phyloP scores from a whole-genome alignment of 176 grass and related monocot species.

The Aegilops umbellulata region DNA sequence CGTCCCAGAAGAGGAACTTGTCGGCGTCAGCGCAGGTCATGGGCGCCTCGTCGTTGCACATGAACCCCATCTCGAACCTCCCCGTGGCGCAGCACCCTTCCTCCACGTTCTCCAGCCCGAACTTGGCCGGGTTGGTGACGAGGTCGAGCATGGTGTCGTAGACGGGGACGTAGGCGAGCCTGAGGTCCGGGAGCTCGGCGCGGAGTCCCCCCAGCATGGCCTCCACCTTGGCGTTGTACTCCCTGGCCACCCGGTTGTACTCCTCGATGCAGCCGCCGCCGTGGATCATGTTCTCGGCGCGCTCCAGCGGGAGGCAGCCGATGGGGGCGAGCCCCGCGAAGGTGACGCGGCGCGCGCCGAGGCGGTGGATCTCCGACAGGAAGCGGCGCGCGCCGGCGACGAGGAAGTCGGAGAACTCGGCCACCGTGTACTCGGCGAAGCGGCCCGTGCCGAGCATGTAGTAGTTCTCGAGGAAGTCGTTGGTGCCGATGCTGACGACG shows the following conservation, averaged over 20 bases:
- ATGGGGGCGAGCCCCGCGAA: conserved; percentile 48
- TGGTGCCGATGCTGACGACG: conserved; percentile 72
- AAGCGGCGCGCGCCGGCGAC: conserved; percentile 31
- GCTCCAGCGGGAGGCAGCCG: conserved; percentile 72
- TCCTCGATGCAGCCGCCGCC: conserved; percentile 55
- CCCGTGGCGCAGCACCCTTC: conserved; percentile 75
- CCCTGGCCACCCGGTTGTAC: conserved; percentile 55
- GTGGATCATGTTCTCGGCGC: conserved; percentile 36
- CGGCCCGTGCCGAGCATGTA: conserved; percentile 34
- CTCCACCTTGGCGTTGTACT: conserved; percentile 53
- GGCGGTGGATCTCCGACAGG: conserved; percentile 39
- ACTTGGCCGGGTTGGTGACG: conserved; percentile 45
- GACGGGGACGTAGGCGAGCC: conserved; percentile 39
- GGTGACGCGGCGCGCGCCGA: conserved; percentile 50
- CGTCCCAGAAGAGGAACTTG: conserved; percentile 54
- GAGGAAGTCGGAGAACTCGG: conserved; percentile 49
- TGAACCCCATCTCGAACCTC: conserved; percentile 63
- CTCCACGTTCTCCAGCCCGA: conserved; percentile 76
- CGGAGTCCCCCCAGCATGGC: conserved; percentile 30
- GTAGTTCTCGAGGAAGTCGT: conserved; percentile 82
- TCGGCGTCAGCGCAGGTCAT: conserved; percentile 57
- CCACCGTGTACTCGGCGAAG: conserved; percentile 39
- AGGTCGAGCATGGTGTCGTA: conserved; percentile 47
- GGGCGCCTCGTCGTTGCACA: conserved; percentile 47
- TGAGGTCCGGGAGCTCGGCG: conserved; percentile 39